phyloP scores from a whole-genome alignment of 1,139 yeast genomes.

The Suhomyces terraborum region DNA sequence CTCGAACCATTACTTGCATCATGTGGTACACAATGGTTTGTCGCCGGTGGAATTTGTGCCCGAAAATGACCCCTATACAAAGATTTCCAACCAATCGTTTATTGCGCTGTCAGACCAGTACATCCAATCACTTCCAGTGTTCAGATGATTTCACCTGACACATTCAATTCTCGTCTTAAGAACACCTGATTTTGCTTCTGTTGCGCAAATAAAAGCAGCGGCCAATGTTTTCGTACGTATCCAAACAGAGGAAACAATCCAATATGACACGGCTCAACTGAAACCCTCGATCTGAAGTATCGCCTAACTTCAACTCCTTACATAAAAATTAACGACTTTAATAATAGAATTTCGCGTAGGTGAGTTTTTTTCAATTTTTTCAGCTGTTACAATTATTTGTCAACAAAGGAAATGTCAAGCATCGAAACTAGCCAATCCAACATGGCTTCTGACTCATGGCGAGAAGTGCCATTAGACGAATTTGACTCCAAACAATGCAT shows the following conservation, averaged over 20 bases:
- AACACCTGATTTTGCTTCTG: too few species aligned
- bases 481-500: too few species aligned
- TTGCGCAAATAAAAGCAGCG: too few species aligned
- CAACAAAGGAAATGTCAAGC: neutral
- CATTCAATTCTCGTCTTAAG: too few species aligned
- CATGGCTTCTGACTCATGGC: too few species aligned
- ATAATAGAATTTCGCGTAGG: neutral
- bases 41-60: constrained; percentile 53
- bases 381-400: neutral
- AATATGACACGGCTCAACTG: neutral
- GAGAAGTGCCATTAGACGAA: too few species aligned
- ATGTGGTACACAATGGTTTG: constrained; percentile 66
- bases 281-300: neutral
- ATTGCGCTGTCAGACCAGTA: constrained; percentile 47
- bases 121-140: constrained; percentile 26
- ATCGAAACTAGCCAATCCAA: neutral
- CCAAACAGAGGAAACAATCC: too few species aligned
- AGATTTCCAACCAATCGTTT: constrained; percentile 47
- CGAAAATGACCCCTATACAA: constrained; percentile 22
- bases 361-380: too few species aligned
- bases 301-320: neutral
- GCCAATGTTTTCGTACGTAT: too few species aligned
- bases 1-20: constrained; percentile 63
- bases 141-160: constrained; percentile 5
- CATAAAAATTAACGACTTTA: neutral